Percentiles rank a stretch among this genome's conserved stretches.
These are phyloP conservation scores for Mycena leptocephala DNA, from an alignment of 768 basidiomycete genomes.

Conservation along the genomic window DNA sequence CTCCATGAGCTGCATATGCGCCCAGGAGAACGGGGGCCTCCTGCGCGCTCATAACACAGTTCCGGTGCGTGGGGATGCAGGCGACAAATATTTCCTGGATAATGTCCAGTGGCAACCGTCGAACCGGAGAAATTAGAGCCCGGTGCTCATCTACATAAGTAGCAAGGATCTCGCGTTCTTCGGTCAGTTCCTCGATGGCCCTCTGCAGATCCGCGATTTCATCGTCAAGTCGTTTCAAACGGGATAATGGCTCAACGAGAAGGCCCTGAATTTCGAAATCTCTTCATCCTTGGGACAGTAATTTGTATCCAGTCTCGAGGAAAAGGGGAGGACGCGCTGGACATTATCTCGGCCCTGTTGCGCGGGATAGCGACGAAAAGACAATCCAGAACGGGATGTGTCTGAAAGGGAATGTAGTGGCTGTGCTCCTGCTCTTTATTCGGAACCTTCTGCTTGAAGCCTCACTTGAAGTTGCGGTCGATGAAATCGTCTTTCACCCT, in stretches of 20 bases:
- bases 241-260: neutral
- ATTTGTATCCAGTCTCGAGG: conserved; percentile 19
- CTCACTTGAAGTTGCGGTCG: too few relatives aligned
- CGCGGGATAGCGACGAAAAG: too few relatives aligned
- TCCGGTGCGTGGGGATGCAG: conserved; percentile 39
- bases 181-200: neutral
- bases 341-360: too few relatives aligned
- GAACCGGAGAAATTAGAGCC: conserved; percentile 42
- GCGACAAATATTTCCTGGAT: conserved; percentile 45
- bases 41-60: conserved; percentile 35
- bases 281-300: conserved; percentile 15
- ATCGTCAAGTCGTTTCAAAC: neutral
- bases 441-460: too few relatives aligned
- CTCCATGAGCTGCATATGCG: conserved; percentile 48
- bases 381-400: neutral
- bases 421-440: too few relatives aligned
- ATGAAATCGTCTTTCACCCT: neutral
- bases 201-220: conserved; percentile 8
- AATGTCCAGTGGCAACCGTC: conserved; percentile 41
- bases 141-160: conserved; percentile 37
- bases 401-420: too few relatives aligned
- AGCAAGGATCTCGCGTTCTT: neutral
- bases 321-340: conserved; percentile 14
- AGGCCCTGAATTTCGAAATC: neutral
- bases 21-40: conserved; percentile 43